Percentiles rank a stretch among this genome's conserved stretches.
Conservation (phyloP, 345 rosid genomes). For the Gossypium thurberi region DNA sequence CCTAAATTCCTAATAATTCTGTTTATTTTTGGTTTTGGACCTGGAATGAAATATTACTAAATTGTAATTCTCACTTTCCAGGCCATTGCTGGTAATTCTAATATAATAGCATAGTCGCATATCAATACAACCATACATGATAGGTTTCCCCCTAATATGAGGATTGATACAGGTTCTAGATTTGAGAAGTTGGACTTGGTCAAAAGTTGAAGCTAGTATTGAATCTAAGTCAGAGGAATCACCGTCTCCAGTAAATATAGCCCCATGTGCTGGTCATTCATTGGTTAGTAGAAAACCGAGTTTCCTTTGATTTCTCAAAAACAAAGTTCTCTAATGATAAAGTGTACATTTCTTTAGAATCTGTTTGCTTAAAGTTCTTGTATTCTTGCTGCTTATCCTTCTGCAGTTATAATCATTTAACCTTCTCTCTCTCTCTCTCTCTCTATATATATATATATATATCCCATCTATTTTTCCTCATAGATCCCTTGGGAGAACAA, state of each 20-base stretch:
- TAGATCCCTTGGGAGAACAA: constrained; percentile 91
- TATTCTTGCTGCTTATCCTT: constrained; percentile 16
- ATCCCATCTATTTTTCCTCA: constrained; percentile 18
- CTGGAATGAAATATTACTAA: neutral
- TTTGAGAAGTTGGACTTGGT: constrained; percentile 95
- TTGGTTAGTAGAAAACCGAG: constrained; percentile 52
- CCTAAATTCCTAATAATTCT: neutral
- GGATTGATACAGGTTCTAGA: constrained; percentile 68
- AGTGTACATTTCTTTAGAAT: constrained; percentile 17
- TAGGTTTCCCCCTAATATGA: constrained; percentile 16
- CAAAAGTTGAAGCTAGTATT: constrained; percentile 70
- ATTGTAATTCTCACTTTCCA: neutral
- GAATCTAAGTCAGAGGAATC: constrained; percentile 50
- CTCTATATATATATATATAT: too few species aligned
- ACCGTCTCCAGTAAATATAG: constrained; percentile 35
- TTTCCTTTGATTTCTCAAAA: constrained; percentile 16
- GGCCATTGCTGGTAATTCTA: neutral
- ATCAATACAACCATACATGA: neutral
- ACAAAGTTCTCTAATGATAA: constrained; percentile 15
- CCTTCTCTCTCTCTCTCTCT: neutral
- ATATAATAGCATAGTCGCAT: neutral
- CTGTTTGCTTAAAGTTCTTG: constrained; percentile 18
- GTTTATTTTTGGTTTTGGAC: neutral
- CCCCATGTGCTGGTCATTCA: constrained; percentile 97
- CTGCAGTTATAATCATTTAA: constrained; percentile 8